Evolutionary conservation across 257 asterid species (phyloP).

Genomic region (Solanum lycopersicoides): DNA sequence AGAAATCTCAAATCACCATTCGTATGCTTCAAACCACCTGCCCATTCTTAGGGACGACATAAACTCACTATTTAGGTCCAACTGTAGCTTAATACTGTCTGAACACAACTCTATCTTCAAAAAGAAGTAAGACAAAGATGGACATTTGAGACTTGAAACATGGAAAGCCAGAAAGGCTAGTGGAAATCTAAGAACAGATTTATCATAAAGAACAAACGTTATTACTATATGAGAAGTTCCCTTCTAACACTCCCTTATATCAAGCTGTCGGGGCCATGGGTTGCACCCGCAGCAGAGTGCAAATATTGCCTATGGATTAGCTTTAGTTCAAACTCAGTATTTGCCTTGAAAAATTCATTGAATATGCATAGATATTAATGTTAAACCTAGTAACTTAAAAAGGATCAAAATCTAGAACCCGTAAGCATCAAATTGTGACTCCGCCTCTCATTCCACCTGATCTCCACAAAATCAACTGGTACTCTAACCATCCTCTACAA

Average conservation of each 20-base stretch:
- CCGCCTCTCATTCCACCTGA: not conserved
- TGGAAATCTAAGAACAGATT: not conserved
- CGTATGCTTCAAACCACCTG: not conserved
- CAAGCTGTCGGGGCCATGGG: not conserved
- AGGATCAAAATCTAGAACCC: not conserved
- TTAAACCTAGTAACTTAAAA: not conserved
- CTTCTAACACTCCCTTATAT: not conserved
- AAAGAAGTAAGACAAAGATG: not conserved
- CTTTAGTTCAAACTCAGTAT: not conserved
- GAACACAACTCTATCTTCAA: not conserved
- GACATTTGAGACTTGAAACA: not conserved
- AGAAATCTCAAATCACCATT: not conserved
- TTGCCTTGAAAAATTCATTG: not conserved
- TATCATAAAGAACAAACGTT: not conserved
- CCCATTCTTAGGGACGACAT: not conserved
- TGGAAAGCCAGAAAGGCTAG: not conserved
- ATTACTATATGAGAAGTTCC: not conserved
- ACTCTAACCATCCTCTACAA: not conserved
- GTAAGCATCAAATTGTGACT: not conserved
- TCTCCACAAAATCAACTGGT: not conserved
- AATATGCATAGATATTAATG: not conserved
- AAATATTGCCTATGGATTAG: not conserved
- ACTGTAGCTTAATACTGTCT: not conserved
- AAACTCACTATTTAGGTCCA: not conserved
- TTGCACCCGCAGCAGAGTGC: not conserved